Percentiles rank a stretch among this genome's conserved stretches.
These are phyloP conservation scores for Ambrosiella xylebori DNA, from an alignment of 2,329 filamentous ascomycete species.

Conservation along the genomic window DNA sequence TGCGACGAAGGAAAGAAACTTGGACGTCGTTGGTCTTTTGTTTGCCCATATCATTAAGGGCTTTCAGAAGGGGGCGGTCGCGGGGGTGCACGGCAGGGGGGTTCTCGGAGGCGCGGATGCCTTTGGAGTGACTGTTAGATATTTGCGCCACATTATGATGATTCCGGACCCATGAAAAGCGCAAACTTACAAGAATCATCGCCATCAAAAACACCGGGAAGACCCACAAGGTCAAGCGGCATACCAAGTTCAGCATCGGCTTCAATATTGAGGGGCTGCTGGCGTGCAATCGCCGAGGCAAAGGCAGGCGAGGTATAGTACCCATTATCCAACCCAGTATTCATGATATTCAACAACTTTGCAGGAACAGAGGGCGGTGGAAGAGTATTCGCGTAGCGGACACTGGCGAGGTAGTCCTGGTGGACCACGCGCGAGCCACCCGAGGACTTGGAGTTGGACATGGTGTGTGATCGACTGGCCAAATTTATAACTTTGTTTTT, in stretches of 20 bases:
- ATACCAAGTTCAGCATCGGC: constrained; percentile 95
- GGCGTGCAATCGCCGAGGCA: constrained; percentile 71
- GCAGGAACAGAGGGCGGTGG: constrained; percentile 87
- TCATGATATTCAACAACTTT: constrained; percentile 92
- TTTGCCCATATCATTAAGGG: constrained; percentile 71
- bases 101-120: constrained; percentile 63
- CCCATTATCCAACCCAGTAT: constrained; percentile 68
- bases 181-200: constrained; percentile 66
- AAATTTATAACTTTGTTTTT: no score
- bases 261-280: constrained; percentile 91
- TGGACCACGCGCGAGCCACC: constrained; percentile 47
- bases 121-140: constrained; percentile 25
- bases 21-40: constrained; percentile 57
- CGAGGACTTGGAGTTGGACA: constrained; percentile 11
- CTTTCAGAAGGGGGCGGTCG: constrained; percentile 69
- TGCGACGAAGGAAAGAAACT: constrained; percentile 86
- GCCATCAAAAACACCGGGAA: constrained; percentile 86
- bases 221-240: constrained; percentile 87
- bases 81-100: constrained; percentile 59
- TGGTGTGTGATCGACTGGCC: background rate
- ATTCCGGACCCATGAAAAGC: background rate
- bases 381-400: constrained; percentile 88
- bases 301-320: constrained; percentile 86
- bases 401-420: constrained; percentile 93
- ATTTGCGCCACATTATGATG: background rate